phyloP scores from a whole-genome alignment of 148 eudicot species.

The Vaccinium macrocarpon region DNA sequence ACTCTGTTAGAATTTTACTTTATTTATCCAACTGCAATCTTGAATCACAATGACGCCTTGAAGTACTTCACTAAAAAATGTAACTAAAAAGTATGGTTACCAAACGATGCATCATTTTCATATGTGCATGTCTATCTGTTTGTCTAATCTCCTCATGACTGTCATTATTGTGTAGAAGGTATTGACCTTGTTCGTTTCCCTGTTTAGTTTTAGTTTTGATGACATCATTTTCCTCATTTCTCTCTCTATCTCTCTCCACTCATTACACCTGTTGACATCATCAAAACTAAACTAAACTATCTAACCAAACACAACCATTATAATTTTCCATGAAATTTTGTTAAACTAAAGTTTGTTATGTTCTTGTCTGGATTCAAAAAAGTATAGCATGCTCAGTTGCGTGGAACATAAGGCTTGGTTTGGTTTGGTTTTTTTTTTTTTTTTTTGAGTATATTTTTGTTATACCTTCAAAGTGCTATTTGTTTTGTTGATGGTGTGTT shows the following conservation, averaged over 20 bases:
- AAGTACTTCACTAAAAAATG: not conserved
- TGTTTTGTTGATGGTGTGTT: not conserved
- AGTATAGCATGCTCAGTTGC: not conserved
- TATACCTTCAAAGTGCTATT: not conserved
- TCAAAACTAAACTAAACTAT: too few species aligned
- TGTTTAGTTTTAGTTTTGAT: too few species aligned
- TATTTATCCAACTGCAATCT: not conserved
- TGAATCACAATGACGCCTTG: not conserved
- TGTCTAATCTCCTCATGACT: not conserved
- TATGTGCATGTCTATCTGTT: not conserved
- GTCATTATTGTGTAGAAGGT: not conserved
- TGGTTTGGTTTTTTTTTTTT: not conserved
- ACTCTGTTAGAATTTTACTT: not conserved
- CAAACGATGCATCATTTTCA: not conserved
- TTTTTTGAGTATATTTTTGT: not conserved
- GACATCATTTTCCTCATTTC: too few species aligned
- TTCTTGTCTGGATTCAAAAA: not conserved
- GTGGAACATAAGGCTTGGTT: not conserved
- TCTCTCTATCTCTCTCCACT: too few species aligned
- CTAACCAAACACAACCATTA: too few species aligned
- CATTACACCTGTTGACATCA: too few species aligned
- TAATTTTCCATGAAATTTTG: too few species aligned
- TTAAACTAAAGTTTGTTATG: not conserved
- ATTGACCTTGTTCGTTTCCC: not conserved
- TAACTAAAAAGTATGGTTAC: not conserved